Percentiles rank a stretch among this genome's conserved stretches.
phyloP scores from a whole-genome alignment of 176 grass and related monocot genomes.

The Oryza coarctata region DNA sequence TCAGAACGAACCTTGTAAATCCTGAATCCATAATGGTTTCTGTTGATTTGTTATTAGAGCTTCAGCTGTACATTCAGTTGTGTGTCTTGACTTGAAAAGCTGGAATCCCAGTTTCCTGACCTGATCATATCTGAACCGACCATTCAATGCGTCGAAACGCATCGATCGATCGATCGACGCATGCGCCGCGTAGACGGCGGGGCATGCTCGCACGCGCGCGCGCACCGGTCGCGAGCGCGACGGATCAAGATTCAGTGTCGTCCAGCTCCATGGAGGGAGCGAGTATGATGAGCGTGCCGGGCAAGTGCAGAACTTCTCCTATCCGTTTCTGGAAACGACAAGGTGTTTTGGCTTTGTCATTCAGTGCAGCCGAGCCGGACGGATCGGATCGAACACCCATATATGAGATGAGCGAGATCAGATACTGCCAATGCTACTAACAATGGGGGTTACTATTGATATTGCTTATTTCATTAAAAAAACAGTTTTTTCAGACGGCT shows the following conservation, averaged over 20 bases:
- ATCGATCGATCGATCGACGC: not conserved
- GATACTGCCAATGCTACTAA: not conserved
- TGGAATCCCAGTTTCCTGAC: not conserved
- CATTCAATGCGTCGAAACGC: constrained; percentile 15
- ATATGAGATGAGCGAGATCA: constrained; percentile 1
- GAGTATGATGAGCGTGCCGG: constrained; percentile 33
- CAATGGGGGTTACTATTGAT: too few relatives aligned
- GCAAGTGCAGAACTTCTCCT: constrained; percentile 3
- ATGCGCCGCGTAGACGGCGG: constrained; percentile 35
- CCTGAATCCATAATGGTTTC: too few relatives aligned
- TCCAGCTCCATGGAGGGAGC: not conserved
- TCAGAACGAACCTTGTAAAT: too few relatives aligned
- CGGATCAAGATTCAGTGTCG: not conserved
- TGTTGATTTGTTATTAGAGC: too few relatives aligned
- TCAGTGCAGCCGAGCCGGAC: not conserved
- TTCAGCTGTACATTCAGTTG: too few relatives aligned
- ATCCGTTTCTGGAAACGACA: constrained; percentile 30
- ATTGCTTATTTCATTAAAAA: too few relatives aligned
- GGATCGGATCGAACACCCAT: constrained; percentile 11
- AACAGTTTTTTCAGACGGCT: too few relatives aligned
- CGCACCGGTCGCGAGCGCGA: not conserved
- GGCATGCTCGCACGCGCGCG: constrained; percentile 34
- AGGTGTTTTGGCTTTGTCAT: constrained; percentile 45
- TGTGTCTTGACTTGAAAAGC: too few relatives aligned
- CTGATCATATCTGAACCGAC: not conserved